Percentiles rank a stretch among this genome's conserved stretches.
Evolutionary conservation across 2,329 filamentous ascomycete species (phyloP).

Genomic region (Plectosphaerella cucumerina): DNA sequence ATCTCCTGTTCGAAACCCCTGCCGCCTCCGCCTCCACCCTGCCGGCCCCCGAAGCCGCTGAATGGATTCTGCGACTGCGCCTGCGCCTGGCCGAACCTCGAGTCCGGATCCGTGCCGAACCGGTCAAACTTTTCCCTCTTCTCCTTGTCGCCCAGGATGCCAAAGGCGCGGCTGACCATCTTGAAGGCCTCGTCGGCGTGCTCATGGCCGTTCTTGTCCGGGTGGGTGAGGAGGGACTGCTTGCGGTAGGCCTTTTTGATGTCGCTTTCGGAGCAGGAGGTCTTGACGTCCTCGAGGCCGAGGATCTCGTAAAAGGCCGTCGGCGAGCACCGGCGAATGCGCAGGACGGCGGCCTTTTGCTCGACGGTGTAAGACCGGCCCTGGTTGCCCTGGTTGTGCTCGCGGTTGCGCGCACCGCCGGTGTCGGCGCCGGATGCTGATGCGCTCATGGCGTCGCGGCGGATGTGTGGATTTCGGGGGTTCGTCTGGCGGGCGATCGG

Average conservation of each 20-base stretch:
- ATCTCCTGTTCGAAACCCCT: constrained; percentile 62
- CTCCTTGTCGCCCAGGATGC: constrained; percentile 86
- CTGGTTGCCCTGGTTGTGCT: constrained; percentile 73
- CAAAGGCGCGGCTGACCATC: constrained; percentile 91
- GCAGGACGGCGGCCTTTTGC: constrained; percentile 85
- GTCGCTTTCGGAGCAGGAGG: constrained; percentile 70
- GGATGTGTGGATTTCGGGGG: background rate
- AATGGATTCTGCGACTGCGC: constrained; percentile 54
- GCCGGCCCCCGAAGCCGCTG: constrained; percentile 51
- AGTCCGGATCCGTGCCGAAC: constrained; percentile 90
- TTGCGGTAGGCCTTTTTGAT: constrained; percentile 99
- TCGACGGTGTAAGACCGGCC: constrained; percentile 79
- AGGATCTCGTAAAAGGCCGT: constrained; percentile 97
- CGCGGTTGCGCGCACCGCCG: constrained; percentile 44
- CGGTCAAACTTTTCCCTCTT: constrained; percentile 87
- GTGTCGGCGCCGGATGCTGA: constrained; percentile 51
- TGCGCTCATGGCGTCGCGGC: constrained; percentile 37
- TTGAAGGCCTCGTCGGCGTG: constrained; percentile 98
- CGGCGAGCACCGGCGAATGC: constrained; percentile 77
- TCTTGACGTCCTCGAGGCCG: constrained; percentile 60
- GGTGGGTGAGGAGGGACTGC: constrained; percentile 88
- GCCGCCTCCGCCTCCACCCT: constrained; percentile 25
- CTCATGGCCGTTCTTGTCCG: constrained; percentile 96
- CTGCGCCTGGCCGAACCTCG: constrained; percentile 66
- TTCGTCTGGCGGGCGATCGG: background rate